Percentiles rank a stretch among this genome's conserved stretches.
phyloP scores from a whole-genome alignment of 148 eudicot species.

The Dianthus caryophyllus region DNA sequence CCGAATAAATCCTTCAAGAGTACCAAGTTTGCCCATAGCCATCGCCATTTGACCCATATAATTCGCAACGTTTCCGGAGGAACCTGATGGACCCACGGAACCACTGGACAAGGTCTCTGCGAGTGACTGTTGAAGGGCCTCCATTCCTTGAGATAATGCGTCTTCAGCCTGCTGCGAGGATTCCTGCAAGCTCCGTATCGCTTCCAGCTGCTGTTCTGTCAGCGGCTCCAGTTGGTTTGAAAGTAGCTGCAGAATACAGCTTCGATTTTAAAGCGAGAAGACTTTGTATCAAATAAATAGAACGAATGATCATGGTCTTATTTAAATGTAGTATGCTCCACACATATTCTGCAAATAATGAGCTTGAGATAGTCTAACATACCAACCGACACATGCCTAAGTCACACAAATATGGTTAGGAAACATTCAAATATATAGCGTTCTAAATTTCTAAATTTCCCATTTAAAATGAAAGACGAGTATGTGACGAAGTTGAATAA shows the following conservation, averaged over 20 bases:
- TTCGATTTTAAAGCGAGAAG: constrained; percentile 18
- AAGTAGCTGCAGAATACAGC: constrained; percentile 38
- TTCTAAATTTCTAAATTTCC: not conserved
- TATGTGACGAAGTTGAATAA: not conserved
- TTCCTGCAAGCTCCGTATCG: constrained; percentile 44
- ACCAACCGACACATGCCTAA: too few species aligned
- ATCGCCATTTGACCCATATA: constrained; percentile 61
- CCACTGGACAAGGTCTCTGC: constrained; percentile 50
- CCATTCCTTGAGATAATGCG: constrained; percentile 56
- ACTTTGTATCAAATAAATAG: constrained; percentile 6
- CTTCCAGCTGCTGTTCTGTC: constrained; percentile 44
- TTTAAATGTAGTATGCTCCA: not conserved
- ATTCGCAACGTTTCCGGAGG: constrained; percentile 52
- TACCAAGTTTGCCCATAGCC: constrained; percentile 59
- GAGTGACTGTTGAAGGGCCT: constrained; percentile 46
- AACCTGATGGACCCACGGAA: constrained; percentile 40
- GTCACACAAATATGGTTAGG: too few species aligned
- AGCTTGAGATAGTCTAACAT: not conserved
- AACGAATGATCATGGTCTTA: not conserved
- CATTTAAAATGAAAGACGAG: not conserved
- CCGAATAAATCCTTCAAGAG: constrained; percentile 53
- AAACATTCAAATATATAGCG: not conserved
- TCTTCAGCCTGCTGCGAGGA: constrained; percentile 55
- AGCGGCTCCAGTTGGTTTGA: constrained; percentile 47
- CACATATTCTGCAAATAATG: not conserved